Base-by-base conservation (phyloP, 495 filamentous ascomycete species). In the Xylaria palmicola region DNA sequence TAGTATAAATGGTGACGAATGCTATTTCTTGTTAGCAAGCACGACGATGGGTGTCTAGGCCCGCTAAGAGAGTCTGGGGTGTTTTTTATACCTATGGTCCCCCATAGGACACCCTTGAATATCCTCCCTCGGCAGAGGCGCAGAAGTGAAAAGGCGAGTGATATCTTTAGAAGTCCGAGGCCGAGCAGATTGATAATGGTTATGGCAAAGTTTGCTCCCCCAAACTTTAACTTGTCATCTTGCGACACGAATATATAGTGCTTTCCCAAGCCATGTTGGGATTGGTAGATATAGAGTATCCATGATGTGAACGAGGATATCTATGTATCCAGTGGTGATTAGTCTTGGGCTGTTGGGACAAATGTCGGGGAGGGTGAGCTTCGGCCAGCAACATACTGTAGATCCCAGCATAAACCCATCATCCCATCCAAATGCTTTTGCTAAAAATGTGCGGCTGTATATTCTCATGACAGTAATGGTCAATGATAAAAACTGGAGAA, bases 391-490 rank as follows among this genome's bases (percentile, higher is more conserved):
- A 40, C 55, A 58, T 60, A 72, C 70, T 56, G 68, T 66, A 6
- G 70, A 52, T 4, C 81, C 72, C 2, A 70, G 65, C 68, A 84
- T 81, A 37, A 81, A 72, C 45, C 76, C 80, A 64, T 86, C 75
- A 62, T 77, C 75, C 39, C 62, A 65, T 9, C 74, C 75, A 39
- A 73, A 69, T 19, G 69, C 67, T 15, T 75, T 70, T 45, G 72
- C 63, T 15, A 77, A 62, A 7, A 70, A 48, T 13, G 64, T 60
- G 34, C 74, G 62, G 19, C 71, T 72, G 61, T 74, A 77, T 41
- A 75, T 66, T 27, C 75, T 64, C 40, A 68, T 59, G 34, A 43
- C 36, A 1, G 64, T 65, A 0, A 69, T 59, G 27, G 62, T 37
- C 15, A 73, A 48, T 15, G 69, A 65, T 4, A 62, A 26, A 13